Percentiles rank a stretch among this genome's conserved stretches.
phyloP scores from a whole-genome alignment of 176 grass and related monocot genomes.

The Ensete ventricosum region DNA sequence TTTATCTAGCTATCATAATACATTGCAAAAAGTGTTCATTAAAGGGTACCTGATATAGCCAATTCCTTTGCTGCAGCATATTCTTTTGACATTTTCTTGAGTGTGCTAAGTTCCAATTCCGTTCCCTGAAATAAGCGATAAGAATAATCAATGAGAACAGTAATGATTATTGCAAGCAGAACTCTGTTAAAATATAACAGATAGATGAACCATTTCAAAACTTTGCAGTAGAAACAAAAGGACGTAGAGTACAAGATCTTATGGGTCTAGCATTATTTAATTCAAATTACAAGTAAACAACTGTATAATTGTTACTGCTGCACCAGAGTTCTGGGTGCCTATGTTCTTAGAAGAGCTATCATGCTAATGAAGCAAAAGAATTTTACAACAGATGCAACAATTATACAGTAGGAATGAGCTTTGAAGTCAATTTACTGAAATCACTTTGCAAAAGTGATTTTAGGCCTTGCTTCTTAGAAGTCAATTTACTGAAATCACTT shows the following conservation, averaged over 20 bases:
- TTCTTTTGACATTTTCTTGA: slow-evolving; percentile 6
- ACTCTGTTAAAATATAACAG: neutral
- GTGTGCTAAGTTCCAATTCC: neutral
- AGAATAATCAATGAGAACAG: neutral
- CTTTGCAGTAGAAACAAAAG: too few species aligned
- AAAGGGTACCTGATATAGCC: neutral
- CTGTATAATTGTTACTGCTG: too few species aligned
- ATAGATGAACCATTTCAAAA: too few species aligned
- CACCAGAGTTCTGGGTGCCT: too few species aligned
- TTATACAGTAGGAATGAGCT: too few species aligned
- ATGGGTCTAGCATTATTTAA: too few species aligned
- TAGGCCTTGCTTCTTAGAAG: neutral
- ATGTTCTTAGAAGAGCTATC: too few species aligned
- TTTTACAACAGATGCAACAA: too few species aligned
- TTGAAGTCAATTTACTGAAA: neutral
- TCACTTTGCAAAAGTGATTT: neutral
- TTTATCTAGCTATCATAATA: too few species aligned
- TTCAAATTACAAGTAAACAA: too few species aligned
- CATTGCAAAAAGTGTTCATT: neutral
- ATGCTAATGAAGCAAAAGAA: too few species aligned
- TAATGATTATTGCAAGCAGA: neutral
- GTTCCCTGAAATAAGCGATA: neutral
- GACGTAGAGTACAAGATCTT: too few species aligned
- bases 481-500: neutral
- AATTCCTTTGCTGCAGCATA: slow-evolving; percentile 7